Base-by-base conservation (phyloP, 1,284 basidiomycete species). In the Fomitiporia mediterranea region DNA sequence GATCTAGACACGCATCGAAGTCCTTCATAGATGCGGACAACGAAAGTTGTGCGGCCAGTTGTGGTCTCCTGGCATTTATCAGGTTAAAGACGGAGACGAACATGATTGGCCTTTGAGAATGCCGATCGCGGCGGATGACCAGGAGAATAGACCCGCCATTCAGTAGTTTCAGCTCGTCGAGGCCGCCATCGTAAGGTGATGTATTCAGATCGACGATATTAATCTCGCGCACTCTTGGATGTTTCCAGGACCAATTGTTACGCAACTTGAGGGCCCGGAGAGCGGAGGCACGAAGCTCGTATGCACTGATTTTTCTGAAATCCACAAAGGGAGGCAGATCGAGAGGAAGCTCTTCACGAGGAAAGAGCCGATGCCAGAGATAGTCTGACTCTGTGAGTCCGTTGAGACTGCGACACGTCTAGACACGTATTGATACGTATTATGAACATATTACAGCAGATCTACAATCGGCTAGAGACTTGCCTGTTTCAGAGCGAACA, bases 401-500 rank as follows among this genome's bases (percentile, higher is more conserved):
- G 44, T 60, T 46, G 21, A 60, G 32, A 13, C 27, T 52, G 13
- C 58, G 54, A 46, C 58, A 60, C 13, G 58, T 60, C 58, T 60
- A 7, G 11, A 4, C 46, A 32, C 19, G 6, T 9, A n/a, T n/a
- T n/a, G n/a, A n/a, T n/a, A 46, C 30, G 40, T 46, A 51, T 46
- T 23, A 32, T 40, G 9, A 40, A 35, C 9, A 25, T 37, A 28
- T n/a, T 21, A 4, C 23, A 23, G 35, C 49, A 17, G n/a, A 37
- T 11, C 19, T 7, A n/a, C 44, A 17, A 17, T 27, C n/a, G 32
- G 27, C 30, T 27, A n/a, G 15, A 13, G 8, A 42, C 57, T 55
- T 55, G 35, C 57, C 39, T 59, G 57, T 51, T 53, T 60, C n/a
- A 60, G 44, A 40, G 58, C 44, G 35, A 60, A 52, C 13, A 60